Conservation (phyloP, 192 early-diverging fungal genomes). For the Phlyctochytrium arcticum region DNA sequence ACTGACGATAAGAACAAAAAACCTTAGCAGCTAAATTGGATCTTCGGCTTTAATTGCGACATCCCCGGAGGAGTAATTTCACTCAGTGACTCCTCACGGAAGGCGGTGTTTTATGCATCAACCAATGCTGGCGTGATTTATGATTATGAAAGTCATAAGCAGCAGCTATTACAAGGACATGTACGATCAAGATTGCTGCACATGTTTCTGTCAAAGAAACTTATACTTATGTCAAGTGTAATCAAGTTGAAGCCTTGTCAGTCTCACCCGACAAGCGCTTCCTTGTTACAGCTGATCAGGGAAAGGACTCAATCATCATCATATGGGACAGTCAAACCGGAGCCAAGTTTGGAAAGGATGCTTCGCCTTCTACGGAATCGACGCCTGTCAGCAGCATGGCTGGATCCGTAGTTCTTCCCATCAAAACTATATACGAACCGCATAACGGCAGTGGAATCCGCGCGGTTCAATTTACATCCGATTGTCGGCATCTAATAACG, state of each 20-base stretch:
- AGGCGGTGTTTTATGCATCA: conserved; percentile 51
- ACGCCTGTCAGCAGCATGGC: not conserved
- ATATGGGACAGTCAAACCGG: conserved; percentile 49
- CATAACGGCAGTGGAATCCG: conserved; percentile 44
- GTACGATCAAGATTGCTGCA: conserved; percentile 23
- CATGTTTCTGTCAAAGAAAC: not conserved
- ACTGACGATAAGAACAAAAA: no score
- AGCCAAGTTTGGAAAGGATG: conserved; percentile 8
- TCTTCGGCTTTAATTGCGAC: conserved; percentile 41
- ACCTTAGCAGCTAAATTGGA: conserved; percentile 44
- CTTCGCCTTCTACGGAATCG: not conserved
- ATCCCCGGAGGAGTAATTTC: conserved; percentile 32
- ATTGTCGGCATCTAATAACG: conserved; percentile 48
- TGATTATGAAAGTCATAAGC: conserved; percentile 39
- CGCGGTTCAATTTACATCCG: conserved; percentile 40
- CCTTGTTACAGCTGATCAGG: conserved; percentile 52
- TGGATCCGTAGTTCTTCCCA: conserved; percentile 39
- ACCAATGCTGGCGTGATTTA: conserved; percentile 51
- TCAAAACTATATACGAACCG: conserved; percentile 55
- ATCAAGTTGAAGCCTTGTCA: conserved; percentile 38
- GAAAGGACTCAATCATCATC: conserved; percentile 44
- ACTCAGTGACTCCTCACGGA: conserved; percentile 25
- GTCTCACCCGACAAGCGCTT: conserved; percentile 41
- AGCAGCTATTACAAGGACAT: conserved; percentile 55
- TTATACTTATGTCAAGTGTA: conserved; percentile 31